Evolutionary conservation across 139 green algal genomes (phyloP), one percentile per base, ranked within the genome.

Genomic region (Edaphochlamys debaryana): DNA sequence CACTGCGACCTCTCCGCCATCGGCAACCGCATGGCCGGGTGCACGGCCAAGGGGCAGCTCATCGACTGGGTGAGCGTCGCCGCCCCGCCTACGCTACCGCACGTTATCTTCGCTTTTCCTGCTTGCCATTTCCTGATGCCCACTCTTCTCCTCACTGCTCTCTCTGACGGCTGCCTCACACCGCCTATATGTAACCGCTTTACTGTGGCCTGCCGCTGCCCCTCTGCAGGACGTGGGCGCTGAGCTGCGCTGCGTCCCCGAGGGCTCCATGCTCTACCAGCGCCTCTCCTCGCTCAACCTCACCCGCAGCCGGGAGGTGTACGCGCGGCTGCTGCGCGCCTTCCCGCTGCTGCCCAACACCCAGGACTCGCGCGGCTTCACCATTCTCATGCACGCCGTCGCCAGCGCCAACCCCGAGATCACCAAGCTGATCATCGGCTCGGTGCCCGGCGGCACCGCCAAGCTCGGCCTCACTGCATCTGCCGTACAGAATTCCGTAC

Each of bases 381-480:
- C 87, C 25, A 80, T 90, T 48, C 79, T 90, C 42, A 90, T 90
- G 87, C 87, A 89, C 42, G 85, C 85, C 27, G 85, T 78, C 20
- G 45, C 82, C 62, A 82, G 87, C 69, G 62, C 41, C 29, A 90
- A 90, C 80, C 69, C 86, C 15, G 86, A 90, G 63, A 86, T 90
- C 76, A 87, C 82, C 38, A 90, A 87, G 64, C 80, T 90, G 76
- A 90, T 90, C 76, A 67, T 87, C 36, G 56, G 62, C 23, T 81
- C 52, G 74, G 71, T 89, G 29, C 38, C 37, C 9, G 15, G 8
- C 40, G 19, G 27, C 52, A 66, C 69, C 1, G 86, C 41, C 48
- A 79, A 69, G 50, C 62, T 89, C 36, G 86, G 86, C 45, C 86
- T 89, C 23, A 85, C 78, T 9, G 86, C 79, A 8, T 89, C 86